These are phyloP conservation scores for Zarea fungicola DNA, from an alignment of 2,329 filamentous ascomycete genomes.

Conservation along the genomic window DNA sequence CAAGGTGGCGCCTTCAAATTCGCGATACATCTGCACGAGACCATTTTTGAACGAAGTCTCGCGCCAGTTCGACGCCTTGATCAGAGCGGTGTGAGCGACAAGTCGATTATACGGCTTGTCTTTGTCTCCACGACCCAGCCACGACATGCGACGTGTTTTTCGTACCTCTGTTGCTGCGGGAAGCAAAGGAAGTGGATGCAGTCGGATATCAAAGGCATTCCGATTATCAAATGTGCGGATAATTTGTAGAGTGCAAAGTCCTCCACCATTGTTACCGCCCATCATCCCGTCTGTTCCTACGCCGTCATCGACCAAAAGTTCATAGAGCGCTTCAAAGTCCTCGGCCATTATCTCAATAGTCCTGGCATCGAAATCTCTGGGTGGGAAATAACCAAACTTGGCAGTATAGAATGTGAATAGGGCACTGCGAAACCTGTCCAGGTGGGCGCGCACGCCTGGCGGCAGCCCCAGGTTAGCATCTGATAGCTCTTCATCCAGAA, in stretches of 20 bases:
- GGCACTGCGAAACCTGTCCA: slow-evolving; percentile 68
- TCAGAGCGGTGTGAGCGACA: slow-evolving; percentile 47
- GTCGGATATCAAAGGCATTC: slow-evolving; percentile 54
- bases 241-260: slow-evolving; percentile 65
- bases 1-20: slow-evolving; percentile 60
- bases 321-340: slow-evolving; percentile 68
- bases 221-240: slow-evolving; percentile 61
- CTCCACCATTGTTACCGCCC: slow-evolving; percentile 54
- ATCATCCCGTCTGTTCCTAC: slow-evolving; percentile 45
- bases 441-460: slow-evolving; percentile 55
- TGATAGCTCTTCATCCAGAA: slow-evolving; percentile 67
- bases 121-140: slow-evolving; percentile 37
- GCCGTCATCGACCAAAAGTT: slow-evolving; percentile 61
- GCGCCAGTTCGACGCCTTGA: slow-evolving; percentile 44
- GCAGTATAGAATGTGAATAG: slow-evolving; percentile 61
- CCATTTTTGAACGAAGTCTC: slow-evolving; percentile 39
- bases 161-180: slow-evolving; percentile 33
- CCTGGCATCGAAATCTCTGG: slow-evolving; percentile 52
- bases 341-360: slow-evolving; percentile 57
- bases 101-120: slow-evolving; percentile 44
- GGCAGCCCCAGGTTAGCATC: slow-evolving; percentile 61
- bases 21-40: slow-evolving; percentile 63
- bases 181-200: slow-evolving; percentile 61
- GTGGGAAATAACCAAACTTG: slow-evolving; percentile 69
- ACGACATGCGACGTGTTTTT: slow-evolving; percentile 31